phyloP scores from a whole-genome alignment of 305 asterid genomes.

The Solanum aculeatissimum region DNA sequence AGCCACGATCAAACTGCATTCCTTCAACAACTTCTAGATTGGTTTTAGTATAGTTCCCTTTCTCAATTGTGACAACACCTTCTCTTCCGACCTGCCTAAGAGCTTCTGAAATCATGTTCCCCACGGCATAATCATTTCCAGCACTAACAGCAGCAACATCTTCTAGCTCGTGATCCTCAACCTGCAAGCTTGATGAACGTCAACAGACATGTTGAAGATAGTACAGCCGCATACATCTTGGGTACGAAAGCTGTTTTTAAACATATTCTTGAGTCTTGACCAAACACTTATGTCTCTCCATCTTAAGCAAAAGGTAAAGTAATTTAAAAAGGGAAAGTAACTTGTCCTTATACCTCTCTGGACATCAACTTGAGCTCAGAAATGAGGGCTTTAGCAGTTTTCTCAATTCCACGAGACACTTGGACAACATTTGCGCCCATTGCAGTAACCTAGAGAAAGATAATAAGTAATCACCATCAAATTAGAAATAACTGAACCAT shows the following conservation, averaged over 20 bases:
- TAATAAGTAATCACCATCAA: background rate
- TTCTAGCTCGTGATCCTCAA: slow-evolving; percentile 69
- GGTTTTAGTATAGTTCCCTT: slow-evolving; percentile 55
- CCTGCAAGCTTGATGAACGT: slow-evolving; percentile 22
- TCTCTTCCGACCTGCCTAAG: slow-evolving; percentile 49
- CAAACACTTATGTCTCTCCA: background rate
- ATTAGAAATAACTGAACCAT: background rate
- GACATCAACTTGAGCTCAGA: slow-evolving; percentile 71
- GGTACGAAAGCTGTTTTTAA: background rate
- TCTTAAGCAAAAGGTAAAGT: background rate
- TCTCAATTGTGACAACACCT: slow-evolving; percentile 57
- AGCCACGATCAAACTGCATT: slow-evolving; percentile 83
- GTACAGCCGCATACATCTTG: background rate
- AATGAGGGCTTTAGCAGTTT: slow-evolving; percentile 57
- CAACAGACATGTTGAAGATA: background rate
- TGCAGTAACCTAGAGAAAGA: slow-evolving; percentile 42
- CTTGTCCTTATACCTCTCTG: slow-evolving; percentile 32
- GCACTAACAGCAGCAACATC: slow-evolving; percentile 90
- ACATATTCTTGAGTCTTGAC: background rate
- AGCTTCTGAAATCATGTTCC: slow-evolving; percentile 65
- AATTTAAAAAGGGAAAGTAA: background rate
- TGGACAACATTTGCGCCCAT: slow-evolving; percentile 78
- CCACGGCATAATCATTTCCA: slow-evolving; percentile 58
- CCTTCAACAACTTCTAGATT: slow-evolving; percentile 59
- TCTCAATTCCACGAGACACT: slow-evolving; percentile 69